These are phyloP conservation scores for Guadua angustifolia DNA, from an alignment of 176 grass and related monocot genomes.

Conservation along the genomic window DNA sequence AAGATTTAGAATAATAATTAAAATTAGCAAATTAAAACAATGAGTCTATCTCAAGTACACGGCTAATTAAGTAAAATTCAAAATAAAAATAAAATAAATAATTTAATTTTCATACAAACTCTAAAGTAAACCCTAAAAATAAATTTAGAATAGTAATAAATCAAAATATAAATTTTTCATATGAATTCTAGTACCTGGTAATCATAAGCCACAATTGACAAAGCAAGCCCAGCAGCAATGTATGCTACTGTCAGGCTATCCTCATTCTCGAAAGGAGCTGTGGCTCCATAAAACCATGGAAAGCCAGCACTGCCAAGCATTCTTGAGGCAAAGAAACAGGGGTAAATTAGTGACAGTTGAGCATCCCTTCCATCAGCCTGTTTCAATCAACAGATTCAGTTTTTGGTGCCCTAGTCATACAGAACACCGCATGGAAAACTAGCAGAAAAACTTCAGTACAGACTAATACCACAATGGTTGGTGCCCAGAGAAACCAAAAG, in stretches of 20 bases:
- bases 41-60: no score
- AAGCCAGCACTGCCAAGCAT: slow-evolving; percentile 74
- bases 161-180: no score
- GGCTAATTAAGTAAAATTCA: no score
- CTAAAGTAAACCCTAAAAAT: no score
- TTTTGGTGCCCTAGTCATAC: slow-evolving; percentile 16
- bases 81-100: no score
- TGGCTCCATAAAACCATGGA: slow-evolving; percentile 70
- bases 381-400: slow-evolving; percentile 34
- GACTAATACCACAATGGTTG: slow-evolving; percentile 80
- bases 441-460: slow-evolving; percentile 21
- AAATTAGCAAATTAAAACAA: no score
- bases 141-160: no score
- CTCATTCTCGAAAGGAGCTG: slow-evolving; percentile 55
- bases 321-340: slow-evolving; percentile 84
- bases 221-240: slow-evolving; percentile 53
- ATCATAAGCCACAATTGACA: slow-evolving; percentile 82
- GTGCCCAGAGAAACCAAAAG: slow-evolving; percentile 94
- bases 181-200: no score
- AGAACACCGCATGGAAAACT: not conserved
- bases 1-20: no score
- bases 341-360: slow-evolving; percentile 70
- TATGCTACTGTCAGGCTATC: slow-evolving; percentile 75
- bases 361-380: slow-evolving; percentile 86
- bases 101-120: no score